Base-by-base conservation (phyloP, 306 rosid genomes). In the peach (Prunus persica) region DNA sequence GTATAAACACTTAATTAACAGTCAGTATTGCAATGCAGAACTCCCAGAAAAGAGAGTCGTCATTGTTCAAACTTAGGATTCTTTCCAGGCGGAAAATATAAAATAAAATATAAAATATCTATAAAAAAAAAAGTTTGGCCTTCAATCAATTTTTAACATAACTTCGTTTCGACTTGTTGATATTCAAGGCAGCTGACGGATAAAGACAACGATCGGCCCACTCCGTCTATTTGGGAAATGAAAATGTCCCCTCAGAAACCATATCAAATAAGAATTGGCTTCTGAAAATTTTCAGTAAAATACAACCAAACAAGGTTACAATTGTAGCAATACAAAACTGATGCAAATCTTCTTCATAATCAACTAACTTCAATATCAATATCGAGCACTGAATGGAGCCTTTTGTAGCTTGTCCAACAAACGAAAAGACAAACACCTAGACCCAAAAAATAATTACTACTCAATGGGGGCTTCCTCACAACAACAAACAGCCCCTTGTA, bases 401-500 rank as follows among this genome's bases (percentile, higher is more conserved):
- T 67, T 73, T 55, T 71, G 78, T 76, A 64, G 75, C 65, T 81
- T 64, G 52, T 65, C 61, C 77, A 79, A 74, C 82, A 50, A 78
- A 75, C 65, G n/a, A 9, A 6, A 47, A 61, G 30, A 1, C 22
- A 34, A 52, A 62, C 81, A 69, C 79, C 88, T 74, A 38, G 8
- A 20, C 16, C 1, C 15, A 11, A 58, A 54, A 54, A 19, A 15
- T 3, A 57, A 4, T 28, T 28, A 8, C 80, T 77, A 73, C 65
- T 62, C 32, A 30, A 72, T 79, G 91, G 87, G 76, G 76, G 43
- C 87, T 63, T 77, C 73, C 73, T 78, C 56, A 66, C 65, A 81
- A 67, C 72, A 87, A 84, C 78, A 47, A 51, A 65, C 34, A 64
- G 63, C 75, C 90, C 80, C 87, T 34, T 30, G 38, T 71, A 83